Evolutionary conservation across 768 basidiomycete species (phyloP), one percentile per base, ranked within the genome.

Genomic region (Amanita rubescens): DNA sequence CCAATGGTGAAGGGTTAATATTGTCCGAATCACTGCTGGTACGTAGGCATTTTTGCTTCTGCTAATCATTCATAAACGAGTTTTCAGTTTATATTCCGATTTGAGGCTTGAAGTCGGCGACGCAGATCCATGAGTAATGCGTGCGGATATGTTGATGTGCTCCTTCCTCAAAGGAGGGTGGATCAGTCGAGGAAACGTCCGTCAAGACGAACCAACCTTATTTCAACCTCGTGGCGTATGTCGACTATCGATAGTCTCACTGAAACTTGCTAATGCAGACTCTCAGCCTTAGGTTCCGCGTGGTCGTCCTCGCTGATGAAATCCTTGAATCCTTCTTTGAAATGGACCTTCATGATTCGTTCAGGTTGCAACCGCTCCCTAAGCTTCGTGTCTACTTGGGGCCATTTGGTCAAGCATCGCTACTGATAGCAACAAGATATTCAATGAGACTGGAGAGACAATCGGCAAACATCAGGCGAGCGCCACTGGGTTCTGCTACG

Each of bases 221-320:
- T 66, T 84, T 98, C 49, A 94, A 94, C 68, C 81, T 93, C 49
- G 86, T 89, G 32, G 94, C 90, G 82, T 89, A 66, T 49, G 83
- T 61, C 37, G 5, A 0, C 20, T 14, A 34, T 15, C 37, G 15
- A 14, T 27, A 24, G 22, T 14, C 46, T 25, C 19, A 7, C n/a
- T 35, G 41, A 42, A 7, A 3, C n/a, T 48, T 49, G 8, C 24
- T 24, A 32, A 38, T 46, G 48, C 63, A 48, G 51, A 49, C 57
- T 30, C 39, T n/a, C 54, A 35, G 2, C 27, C 0, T 17, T 59
- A 91, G 91, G 7, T 99, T 99, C 82, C 85, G 96, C 6, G 98
- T 98, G 96, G 95, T 98, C 37, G 89, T 99, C 4, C 77, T 99
- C 8, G 94, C 95, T 1, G 96, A 98, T 59, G 94, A 97, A 66